phyloP scores from a whole-genome alignment of 805 yeast genomes.

The Ogataea trehaloabstinens region DNA sequence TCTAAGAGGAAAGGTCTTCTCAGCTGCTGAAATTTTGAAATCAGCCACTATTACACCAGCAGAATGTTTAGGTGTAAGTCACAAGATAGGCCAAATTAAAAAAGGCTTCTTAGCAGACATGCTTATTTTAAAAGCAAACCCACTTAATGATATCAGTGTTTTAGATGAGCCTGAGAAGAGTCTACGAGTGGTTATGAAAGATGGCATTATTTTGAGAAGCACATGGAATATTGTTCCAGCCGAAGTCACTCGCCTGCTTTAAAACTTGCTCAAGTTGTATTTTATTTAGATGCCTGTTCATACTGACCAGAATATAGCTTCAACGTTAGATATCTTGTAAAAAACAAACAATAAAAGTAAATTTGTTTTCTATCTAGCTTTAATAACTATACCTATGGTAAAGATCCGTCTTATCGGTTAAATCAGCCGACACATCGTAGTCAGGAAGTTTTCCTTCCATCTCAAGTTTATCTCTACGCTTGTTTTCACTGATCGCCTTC shows the following conservation, averaged over 20 bases:
- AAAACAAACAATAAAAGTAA: too few relatives aligned
- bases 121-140: conserved; percentile 23
- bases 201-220: conserved; percentile 22
- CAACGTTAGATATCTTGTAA: too few relatives aligned
- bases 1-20: conserved; percentile 23
- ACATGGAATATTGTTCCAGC: conserved; percentile 6
- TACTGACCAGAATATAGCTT: too few relatives aligned
- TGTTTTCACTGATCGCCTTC: conserved; percentile 25
- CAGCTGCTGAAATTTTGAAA: conserved; percentile 24
- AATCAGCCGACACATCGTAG: conserved; percentile 20
- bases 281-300: not conserved
- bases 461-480: conserved; percentile 18
- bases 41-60: conserved; percentile 31
- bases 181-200: conserved; percentile 24
- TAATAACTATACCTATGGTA: conserved; percentile 26
- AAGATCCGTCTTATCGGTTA: conserved; percentile 28
- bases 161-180: conserved; percentile 28
- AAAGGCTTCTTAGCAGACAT: conserved; percentile 28
- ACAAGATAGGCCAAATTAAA: conserved; percentile 26
- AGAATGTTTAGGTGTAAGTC: conserved; percentile 16
- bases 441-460: conserved; percentile 16
- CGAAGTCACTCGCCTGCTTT: too few relatives aligned
- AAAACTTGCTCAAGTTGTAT: too few relatives aligned
- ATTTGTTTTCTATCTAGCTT: not conserved
- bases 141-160: conserved; percentile 23